Conservation (phyloP, 345 rosid species). For the Ailanthus altissimus region DNA sequence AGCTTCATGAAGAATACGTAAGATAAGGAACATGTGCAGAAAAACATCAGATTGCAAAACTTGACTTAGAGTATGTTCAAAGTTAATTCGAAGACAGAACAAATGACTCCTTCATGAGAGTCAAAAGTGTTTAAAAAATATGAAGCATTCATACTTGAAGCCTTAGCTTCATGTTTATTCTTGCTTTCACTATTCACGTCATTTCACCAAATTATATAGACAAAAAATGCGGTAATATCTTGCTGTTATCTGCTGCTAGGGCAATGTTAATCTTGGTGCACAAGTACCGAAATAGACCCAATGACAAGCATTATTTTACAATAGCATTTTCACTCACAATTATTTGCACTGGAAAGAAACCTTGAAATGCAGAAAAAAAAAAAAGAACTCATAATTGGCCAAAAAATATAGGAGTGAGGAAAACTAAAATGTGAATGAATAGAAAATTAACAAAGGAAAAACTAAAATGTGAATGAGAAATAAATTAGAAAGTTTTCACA, state of each 20-base stretch:
- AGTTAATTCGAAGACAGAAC: neutral
- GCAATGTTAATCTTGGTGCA: neutral
- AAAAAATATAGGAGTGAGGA: neutral
- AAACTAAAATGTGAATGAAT: neutral
- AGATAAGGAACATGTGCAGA: constrained; percentile 10
- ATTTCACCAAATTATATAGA: neutral
- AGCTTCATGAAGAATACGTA: neutral
- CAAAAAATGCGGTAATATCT: neutral
- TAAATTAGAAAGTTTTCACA: neutral
- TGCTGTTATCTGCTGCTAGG: neutral
- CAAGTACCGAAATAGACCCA: no score
- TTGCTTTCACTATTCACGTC: neutral
- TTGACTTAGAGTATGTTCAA: neutral
- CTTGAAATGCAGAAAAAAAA: neutral
- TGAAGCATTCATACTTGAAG: neutral
- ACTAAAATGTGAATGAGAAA: neutral
- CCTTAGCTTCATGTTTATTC: neutral
- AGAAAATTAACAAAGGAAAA: neutral
- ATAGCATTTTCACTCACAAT: constrained; percentile 1
- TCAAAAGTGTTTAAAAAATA: neutral
- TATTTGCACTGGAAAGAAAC: neutral
- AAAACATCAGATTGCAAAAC: neutral
- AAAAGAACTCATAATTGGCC: neutral
- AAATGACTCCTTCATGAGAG: neutral
- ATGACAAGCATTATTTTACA: neutral